A percentile compares a stretch with the other conserved stretches of the same genome.
Conservation (phyloP, 495 filamentous ascomycete species). For the Penicilliopsis zonata region DNA sequence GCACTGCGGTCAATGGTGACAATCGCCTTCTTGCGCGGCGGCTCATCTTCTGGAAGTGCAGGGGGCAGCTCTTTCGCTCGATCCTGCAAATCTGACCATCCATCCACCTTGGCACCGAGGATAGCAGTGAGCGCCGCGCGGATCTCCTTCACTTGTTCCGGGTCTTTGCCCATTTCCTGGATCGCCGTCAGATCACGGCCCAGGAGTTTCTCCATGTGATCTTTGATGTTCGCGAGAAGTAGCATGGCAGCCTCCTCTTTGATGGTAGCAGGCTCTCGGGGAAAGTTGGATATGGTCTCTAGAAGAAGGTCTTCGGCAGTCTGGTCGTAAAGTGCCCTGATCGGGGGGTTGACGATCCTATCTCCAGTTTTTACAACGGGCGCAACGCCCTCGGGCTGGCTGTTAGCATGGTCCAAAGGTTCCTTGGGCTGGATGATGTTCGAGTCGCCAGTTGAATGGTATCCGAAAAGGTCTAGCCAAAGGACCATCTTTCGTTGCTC, state of each 20-base stretch:
- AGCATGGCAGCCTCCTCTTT: constrained; percentile 39
- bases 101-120: constrained; percentile 34
- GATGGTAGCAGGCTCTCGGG: constrained; percentile 33
- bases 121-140: constrained; percentile 34
- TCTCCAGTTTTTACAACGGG: constrained; percentile 34
- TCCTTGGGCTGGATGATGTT: constrained; percentile 38
- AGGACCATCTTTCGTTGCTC: constrained; percentile 84
- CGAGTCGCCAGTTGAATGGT: constrained; percentile 40
- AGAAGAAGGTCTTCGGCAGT: constrained; percentile 34
- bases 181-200: constrained; percentile 33
- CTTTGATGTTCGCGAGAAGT: constrained; percentile 37
- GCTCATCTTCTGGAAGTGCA: constrained; percentile 27
- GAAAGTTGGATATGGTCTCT: constrained; percentile 37
- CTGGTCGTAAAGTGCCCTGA: constrained; percentile 34
- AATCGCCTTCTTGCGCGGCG: constrained; percentile 29
- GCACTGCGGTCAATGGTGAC: constrained; percentile 33
- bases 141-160: constrained; percentile 36
- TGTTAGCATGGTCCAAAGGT: constrained; percentile 24
- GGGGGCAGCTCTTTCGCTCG: constrained; percentile 29
- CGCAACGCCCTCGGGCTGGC: constrained; percentile 27
- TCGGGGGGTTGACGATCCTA: constrained; percentile 32
- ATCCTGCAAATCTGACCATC: constrained; percentile 34
- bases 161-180: constrained; percentile 37
- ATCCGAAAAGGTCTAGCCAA: constrained; percentile 77
- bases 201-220: constrained; percentile 38